Base-by-base conservation (phyloP, 2,329 filamentous ascomycete species). In the Penicillium sp. region DNA sequence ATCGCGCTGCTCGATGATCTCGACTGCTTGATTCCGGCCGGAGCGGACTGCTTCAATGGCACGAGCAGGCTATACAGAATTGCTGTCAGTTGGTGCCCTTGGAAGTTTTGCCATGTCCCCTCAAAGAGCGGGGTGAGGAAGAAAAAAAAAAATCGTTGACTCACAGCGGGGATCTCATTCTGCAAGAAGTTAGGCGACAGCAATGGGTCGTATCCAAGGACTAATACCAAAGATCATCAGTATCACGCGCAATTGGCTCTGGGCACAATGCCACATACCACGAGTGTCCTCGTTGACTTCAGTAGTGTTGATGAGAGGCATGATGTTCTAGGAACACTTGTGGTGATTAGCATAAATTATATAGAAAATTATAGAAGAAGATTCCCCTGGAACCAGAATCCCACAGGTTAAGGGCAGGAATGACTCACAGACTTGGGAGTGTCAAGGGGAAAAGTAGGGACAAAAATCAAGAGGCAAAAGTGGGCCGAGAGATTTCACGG, bases 151-250 rank as follows among this genome's bases (percentile, higher is more conserved):
- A 80, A n/a, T n/a, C 7, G 29, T 86, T 84, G 71, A 75, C 76
- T 72, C 71, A 79, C 76, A 58, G 82, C 79, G 59, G 92, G 90
- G 66, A 97, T 87, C 77, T 97, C 92, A 60, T 87, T 85, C 73
- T 90, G 86, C 69, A 97, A 88, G 66, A 96, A 85, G 65, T 89
- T 88, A 42, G 93, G 93, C 46, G 90, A 88, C 73, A 96, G 94
- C 72, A 97, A 81, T 70, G 93, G 91, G 77, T 97, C 92, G 82
- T 97, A 93, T 66, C 92, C 92, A 72, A 95, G 81, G 76, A 97
- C 93, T 97, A 67, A 4, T 96, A 67, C 4, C 53, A 14, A 39
- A 60, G 32, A 53, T 37, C 29, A 31, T 46, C 6, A 46, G 26
- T 26, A 14, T 26, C 39, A 34, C 34, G 22, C 1, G 11, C 8